Evolutionary conservation across 257 asterid genomes (phyloP).

Genomic region (Plantago ovata): DNA sequence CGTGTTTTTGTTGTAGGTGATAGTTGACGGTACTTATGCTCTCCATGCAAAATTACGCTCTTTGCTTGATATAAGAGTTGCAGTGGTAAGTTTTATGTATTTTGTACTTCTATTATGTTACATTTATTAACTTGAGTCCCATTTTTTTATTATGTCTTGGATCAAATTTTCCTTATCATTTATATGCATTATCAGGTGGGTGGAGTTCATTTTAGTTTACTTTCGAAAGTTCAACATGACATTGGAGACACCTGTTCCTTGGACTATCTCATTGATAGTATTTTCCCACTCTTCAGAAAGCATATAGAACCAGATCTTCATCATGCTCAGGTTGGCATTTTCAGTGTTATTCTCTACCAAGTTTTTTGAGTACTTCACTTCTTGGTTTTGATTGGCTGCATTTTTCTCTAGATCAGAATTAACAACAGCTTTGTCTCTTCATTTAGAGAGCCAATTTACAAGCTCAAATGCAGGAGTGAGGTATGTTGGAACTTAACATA

Average conservation of each 20-base stretch:
- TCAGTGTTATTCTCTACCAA: constrained; percentile 9
- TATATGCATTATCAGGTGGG: constrained; percentile 69
- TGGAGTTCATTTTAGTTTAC: constrained; percentile 98
- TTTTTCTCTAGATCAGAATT: constrained; percentile 84
- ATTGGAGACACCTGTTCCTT: constrained; percentile 97
- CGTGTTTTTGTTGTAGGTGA: constrained; percentile 47
- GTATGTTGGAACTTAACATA: constrained; percentile 32
- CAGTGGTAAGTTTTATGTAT: constrained; percentile 81
- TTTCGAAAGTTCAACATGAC: constrained; percentile 97
- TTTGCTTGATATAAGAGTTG: constrained; percentile 95
- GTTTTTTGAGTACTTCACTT: constrained; percentile 19
- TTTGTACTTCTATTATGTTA: constrained; percentile 5
- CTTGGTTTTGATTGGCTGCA: constrained; percentile 33
- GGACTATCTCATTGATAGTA: constrained; percentile 98
- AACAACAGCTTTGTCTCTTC: constrained; percentile 98
- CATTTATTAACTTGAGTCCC: neutral
- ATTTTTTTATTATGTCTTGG: neutral
- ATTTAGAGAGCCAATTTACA: constrained; percentile 98
- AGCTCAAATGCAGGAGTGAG: constrained; percentile 94
- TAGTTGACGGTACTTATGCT: constrained; percentile 96
- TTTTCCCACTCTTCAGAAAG: constrained; percentile 94
- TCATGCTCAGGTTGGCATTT: constrained; percentile 85
- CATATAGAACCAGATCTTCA: constrained; percentile 99
- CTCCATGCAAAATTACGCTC: constrained; percentile 89
- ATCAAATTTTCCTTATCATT: constrained; percentile 20